Evolutionary conservation across 257 asterid genomes (phyloP).

Genomic region (Fraxinus cuspidata): DNA sequence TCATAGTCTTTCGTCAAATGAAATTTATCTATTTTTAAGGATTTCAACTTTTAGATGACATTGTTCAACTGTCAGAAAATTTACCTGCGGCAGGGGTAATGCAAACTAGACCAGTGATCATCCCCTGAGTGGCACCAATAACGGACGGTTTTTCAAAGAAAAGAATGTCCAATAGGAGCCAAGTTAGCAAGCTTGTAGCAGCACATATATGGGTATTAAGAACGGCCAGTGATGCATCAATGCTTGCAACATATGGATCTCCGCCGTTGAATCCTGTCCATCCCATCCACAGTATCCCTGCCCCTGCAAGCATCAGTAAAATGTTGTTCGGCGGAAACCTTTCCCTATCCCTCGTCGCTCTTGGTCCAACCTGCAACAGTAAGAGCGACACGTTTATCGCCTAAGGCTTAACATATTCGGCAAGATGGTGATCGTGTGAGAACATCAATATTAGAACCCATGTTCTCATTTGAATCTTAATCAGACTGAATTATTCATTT

Average conservation of each 20-base stretch:
- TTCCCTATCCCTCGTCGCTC: conserved; percentile 56
- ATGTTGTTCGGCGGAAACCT: conserved; percentile 75
- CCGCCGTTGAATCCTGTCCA: conserved; percentile 94
- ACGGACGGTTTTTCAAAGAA: conserved; percentile 77
- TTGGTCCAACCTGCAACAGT: conserved; percentile 64
- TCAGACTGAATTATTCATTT: too few relatives aligned
- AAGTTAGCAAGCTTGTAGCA: conserved; percentile 70
- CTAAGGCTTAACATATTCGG: too few relatives aligned
- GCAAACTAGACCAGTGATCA: conserved; percentile 90
- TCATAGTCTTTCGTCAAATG: background rate
- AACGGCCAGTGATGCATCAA: conserved; percentile 75
- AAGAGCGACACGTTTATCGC: too few relatives aligned
- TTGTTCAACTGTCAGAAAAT: background rate
- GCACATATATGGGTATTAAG: conserved; percentile 73
- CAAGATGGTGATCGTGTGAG: too few relatives aligned
- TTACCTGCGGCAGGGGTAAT: conserved; percentile 87
- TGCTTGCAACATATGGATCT: conserved; percentile 65
- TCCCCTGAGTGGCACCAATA: conserved; percentile 80
- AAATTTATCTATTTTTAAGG: background rate
- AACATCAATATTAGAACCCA: too few relatives aligned
- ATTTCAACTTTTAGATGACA: too few relatives aligned
- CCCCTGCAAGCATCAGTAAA: conserved; percentile 69
- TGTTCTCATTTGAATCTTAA: too few relatives aligned
- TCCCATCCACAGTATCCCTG: conserved; percentile 82
- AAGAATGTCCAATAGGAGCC: conserved; percentile 68